Percentiles rank a stretch among this genome's conserved stretches.
These are phyloP conservation scores for Candida pseudoviswanathii DNA, from an alignment of 1,139 yeast genomes.

Conservation along the genomic window DNA sequence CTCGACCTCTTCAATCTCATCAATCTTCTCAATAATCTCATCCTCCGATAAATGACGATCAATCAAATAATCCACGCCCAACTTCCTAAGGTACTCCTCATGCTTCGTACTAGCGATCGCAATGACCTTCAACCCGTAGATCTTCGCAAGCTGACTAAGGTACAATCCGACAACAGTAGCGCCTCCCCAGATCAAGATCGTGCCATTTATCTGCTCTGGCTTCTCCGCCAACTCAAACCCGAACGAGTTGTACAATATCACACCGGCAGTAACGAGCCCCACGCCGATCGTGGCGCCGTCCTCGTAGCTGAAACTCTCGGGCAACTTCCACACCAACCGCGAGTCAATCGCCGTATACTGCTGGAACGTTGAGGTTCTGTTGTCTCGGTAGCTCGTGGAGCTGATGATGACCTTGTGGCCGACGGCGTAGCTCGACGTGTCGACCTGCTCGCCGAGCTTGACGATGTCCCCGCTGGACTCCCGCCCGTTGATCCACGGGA, in stretches of 20 bases:
- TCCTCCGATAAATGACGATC: constrained; percentile 33
- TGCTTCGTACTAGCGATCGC: constrained; percentile 40
- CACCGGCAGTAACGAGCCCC: constrained; percentile 48
- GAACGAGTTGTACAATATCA: constrained; percentile 36
- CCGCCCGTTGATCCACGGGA: constrained; percentile 54
- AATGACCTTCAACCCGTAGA: constrained; percentile 41
- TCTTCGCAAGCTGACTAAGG: constrained; percentile 42
- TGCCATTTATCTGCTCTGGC: constrained; percentile 15
- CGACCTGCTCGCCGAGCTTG: constrained; percentile 33
- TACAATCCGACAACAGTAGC: constrained; percentile 49
- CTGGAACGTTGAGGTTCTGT: constrained; percentile 51
- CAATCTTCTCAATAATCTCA: constrained; percentile 19
- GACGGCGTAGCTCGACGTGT: constrained; percentile 19
- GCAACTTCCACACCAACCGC: constrained; percentile 45
- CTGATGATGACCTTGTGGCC: constrained; percentile 44
- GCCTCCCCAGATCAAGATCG: constrained; percentile 50
- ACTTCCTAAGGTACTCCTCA: constrained; percentile 27
- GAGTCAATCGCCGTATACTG: constrained; percentile 46
- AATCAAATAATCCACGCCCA: constrained; percentile 44
- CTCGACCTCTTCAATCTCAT: constrained; percentile 17
- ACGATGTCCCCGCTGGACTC: constrained; percentile 46
- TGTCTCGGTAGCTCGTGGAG: constrained; percentile 49
- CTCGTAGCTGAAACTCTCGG: constrained; percentile 28
- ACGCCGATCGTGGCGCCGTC: constrained; percentile 52
- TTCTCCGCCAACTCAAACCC: constrained; percentile 16